Evolutionary conservation across 192 early-diverging fungal species (phyloP), one percentile per base, ranked within the genome.

Genomic region (Coemansia sp.): DNA sequence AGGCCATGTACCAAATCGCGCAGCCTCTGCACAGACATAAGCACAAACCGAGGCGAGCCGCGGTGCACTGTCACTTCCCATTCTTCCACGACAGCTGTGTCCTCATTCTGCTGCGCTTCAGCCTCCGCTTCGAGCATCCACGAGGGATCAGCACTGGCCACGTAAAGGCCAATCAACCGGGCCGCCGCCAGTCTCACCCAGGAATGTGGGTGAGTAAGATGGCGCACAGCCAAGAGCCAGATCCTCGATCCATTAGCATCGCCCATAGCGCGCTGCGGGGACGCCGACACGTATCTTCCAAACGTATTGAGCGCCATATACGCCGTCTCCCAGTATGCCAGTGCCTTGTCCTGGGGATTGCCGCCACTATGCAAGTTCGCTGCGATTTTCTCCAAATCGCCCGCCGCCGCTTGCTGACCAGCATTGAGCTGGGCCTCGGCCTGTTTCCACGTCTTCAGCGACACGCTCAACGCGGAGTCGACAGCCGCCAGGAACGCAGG

Each of bases 261-360:
- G 2, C 85, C 76, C 63, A 89, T 86, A 23, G 84, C 77, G 42
- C 79, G 50, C n/a, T 76, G 70, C 0, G 89, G 88, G 66, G 84
- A 80, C 11, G 72, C 73, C 66, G 86, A 85, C 40, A 91, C 69
- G 21, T 96, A 69, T 67, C 94, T 92, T 16, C 83, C 81, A 57
- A 94, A 91, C 2, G 93, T 89, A 37, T 88, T 91, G 7, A 96
- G 64, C 43, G 92, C 84, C 78, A 93, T 89, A 67, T 98, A 98
- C 13, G 88, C 89, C 4, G 91, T 70, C 81, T 96, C 91, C 97
- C 97, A 99, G 37, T 77, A 77, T 37, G 70, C 67, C 46, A 86
- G 61, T 42, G 89, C 88, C 1, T 76, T 59, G 33, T 92, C 90
- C 62, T 82, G 69, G 40, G 71, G 70, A 30, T 73, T 74, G 58